Evolutionary conservation across 768 basidiomycete genomes (phyloP), one percentile per base, ranked within the genome.

Genomic region (Podaxis carcinomalis): DNA sequence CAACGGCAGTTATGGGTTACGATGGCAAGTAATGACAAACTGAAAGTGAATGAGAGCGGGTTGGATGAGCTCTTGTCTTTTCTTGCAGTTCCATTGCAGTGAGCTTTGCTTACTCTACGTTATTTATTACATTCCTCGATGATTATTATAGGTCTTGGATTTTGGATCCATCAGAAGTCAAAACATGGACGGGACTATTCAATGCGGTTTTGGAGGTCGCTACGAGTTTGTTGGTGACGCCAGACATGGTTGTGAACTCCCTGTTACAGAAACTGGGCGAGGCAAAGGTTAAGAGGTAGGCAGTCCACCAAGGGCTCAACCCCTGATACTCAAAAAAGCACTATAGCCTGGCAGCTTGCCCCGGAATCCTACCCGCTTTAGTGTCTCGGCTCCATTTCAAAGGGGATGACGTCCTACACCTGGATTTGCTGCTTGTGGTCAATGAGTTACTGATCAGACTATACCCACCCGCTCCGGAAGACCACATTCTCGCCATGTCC

Each of bases 31-130:
- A 71, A 61, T 40, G 61, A 52, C 10, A 14, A 36, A 68, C 2
- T 71, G 73, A 65, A 60, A 69, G 36, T 19, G n/a, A 37, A 54
- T 4, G 68, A 70, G 9, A 65, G 51, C 16, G 63, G 65, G 47
- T 83, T 80, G 81, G 68, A 72, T 56, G 77, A 78, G 51, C 59
- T 82, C 0, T 65, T 80, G 1, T 70, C 73, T 21, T 75, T 86
- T 59, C 74, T 88, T 19, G 67, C 70, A 0, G 72, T 82, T 54
- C 82, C 86, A 1, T 67, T 84, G 51, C 71, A 77, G 86, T 86
- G 54, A 61, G 72, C 65, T 14, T 42, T 51, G 5, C 21, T 32
- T 37, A 21, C 21, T 1, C 11, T 40, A 46, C 3, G 39, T 42
- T 56, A 7, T 13, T n/a, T 51, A 49, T 19, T 44, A n/a, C 2